Conservation (phyloP, 306 rosid species). For the Oxytropis ochrocephala region DNA sequence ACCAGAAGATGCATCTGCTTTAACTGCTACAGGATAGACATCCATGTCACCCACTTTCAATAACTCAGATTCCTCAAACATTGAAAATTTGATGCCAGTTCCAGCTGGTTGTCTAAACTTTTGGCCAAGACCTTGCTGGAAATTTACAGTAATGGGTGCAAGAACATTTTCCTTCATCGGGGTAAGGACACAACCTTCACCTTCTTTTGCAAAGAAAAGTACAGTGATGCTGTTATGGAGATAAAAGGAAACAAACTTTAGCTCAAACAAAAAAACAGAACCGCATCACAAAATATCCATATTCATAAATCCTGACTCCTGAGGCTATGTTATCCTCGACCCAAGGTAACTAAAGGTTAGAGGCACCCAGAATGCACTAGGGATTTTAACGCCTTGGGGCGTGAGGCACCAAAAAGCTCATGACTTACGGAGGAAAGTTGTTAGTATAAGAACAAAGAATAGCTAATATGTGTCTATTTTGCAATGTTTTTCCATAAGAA, state of each 20-base stretch:
- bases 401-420: neutral
- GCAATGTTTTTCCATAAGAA: neutral
- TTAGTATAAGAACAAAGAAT: neutral
- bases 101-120: conserved; percentile 77
- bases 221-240: conserved; percentile 64
- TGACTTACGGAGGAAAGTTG: neutral
- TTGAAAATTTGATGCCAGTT: conserved; percentile 65
- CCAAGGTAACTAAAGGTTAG: neutral
- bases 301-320: neutral
- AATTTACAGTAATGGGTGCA: conserved; percentile 60
- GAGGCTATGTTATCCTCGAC: neutral
- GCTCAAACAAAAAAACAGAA: conserved; percentile 17
- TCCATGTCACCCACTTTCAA: conserved; percentile 47
- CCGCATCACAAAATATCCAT: neutral
- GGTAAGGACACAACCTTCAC: conserved; percentile 63
- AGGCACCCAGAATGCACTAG: neutral
- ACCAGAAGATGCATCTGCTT: conserved; percentile 67
- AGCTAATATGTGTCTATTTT: neutral
- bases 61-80: conserved; percentile 67
- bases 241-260: conserved; percentile 19
- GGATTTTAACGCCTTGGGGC: neutral
- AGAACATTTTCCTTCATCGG: conserved; percentile 52
- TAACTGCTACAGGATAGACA: conserved; percentile 74
- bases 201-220: conserved; percentile 91
- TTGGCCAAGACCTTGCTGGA: conserved; percentile 91